These are phyloP conservation scores for Amaranthus cruentus DNA, from an alignment of 148 eudicot genomes.

Conservation along the genomic window DNA sequence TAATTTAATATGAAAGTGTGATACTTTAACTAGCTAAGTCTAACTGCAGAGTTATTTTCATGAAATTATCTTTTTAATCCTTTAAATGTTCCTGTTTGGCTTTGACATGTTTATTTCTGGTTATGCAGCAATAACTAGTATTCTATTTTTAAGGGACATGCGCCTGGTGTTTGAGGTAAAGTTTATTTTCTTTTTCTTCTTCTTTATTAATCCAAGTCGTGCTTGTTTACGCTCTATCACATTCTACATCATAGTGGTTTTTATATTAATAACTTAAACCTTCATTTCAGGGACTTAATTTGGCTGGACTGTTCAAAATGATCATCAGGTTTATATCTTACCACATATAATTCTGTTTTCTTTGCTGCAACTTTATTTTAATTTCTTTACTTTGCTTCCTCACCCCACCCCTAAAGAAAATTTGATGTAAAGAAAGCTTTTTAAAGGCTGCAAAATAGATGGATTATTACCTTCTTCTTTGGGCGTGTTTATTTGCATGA, in stretches of 20 bases:
- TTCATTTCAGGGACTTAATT: conserved; percentile 44
- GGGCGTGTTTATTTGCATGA: too few relatives aligned
- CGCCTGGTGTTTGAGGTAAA: conserved; percentile 53
- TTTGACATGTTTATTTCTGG: neutral
- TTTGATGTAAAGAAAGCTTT: neutral
- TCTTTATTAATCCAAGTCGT: neutral
- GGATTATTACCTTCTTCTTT: too few relatives aligned
- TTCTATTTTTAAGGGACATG: conserved; percentile 59
- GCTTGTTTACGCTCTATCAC: neutral
- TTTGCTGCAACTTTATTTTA: neutral
- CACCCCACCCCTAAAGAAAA: too few relatives aligned
- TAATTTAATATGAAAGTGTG: conserved; percentile 5
- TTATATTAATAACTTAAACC: neutral
- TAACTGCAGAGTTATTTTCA: neutral
- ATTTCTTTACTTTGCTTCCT: neutral
- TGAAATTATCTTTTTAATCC: neutral
- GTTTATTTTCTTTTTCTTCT: neutral
- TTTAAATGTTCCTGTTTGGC: neutral
- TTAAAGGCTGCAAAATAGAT: neutral
- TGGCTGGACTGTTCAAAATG: conserved; percentile 40
- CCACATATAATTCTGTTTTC: neutral
- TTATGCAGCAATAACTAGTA: conserved; percentile 72
- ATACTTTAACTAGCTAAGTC: neutral
- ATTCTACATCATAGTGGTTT: neutral
- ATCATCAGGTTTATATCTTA: conserved; percentile 47